Percentiles rank a stretch among this genome's conserved stretches.
Evolutionary conservation across 2,329 filamentous ascomycete genomes (phyloP).

Genomic region (Pyrenochaeta sp.): DNA sequence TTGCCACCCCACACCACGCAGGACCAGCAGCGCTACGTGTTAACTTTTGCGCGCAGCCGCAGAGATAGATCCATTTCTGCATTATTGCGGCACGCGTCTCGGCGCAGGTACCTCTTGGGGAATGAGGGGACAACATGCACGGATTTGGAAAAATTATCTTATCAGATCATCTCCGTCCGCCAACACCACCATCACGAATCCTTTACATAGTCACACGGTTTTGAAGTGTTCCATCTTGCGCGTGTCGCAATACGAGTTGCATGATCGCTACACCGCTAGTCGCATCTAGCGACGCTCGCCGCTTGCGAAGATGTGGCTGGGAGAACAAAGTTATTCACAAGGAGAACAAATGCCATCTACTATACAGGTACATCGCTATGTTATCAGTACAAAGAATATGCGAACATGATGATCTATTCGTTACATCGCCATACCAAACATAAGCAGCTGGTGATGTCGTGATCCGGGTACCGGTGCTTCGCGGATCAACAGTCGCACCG

Average conservation of each 20-base stretch:
- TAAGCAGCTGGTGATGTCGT: slow-evolving; percentile 12
- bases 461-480: slow-evolving; percentile 11
- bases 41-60: slow-evolving; percentile 4
- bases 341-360: background rate
- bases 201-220: background rate
- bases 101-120: slow-evolving; percentile 18
- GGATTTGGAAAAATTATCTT: slow-evolving; percentile 29
- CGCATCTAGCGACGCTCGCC: background rate
- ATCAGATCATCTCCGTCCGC: slow-evolving; percentile 40
- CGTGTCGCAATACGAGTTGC: background rate
- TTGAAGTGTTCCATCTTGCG: background rate
- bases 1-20: background rate
- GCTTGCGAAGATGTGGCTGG: background rate
- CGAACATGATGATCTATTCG: slow-evolving; percentile 2
- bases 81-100: slow-evolving; percentile 25
- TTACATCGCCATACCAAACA: slow-evolving; percentile 10
- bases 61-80: slow-evolving; percentile 7
- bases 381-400: slow-evolving; percentile 28
- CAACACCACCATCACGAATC: slow-evolving; percentile 1
- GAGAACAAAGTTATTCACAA: background rate
- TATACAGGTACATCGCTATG: slow-evolving; percentile 16
- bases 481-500: slow-evolving; percentile 59
- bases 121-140: slow-evolving; percentile 22
- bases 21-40: background rate
- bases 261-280: background rate